These are phyloP conservation scores for Starmerella cellae DNA, from an alignment of 805 yeast species.

Conservation along the genomic window DNA sequence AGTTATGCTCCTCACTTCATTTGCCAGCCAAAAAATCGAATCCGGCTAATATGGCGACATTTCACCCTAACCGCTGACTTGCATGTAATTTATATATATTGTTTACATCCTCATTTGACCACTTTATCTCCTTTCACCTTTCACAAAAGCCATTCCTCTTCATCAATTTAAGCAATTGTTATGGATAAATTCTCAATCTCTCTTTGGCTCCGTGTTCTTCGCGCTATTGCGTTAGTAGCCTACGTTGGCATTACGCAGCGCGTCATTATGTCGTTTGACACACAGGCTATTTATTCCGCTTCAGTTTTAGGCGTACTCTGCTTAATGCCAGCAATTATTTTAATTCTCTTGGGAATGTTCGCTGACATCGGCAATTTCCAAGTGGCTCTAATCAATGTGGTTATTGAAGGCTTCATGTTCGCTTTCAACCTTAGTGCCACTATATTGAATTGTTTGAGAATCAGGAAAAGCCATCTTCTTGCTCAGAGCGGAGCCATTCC, in stretches of 20 bases:
- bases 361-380: neutral
- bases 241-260: neutral
- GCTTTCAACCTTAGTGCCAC: slow-evolving; percentile 1
- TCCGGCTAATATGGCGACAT: too few species aligned
- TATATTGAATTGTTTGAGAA: neutral
- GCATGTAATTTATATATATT: neutral
- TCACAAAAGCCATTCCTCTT: too few species aligned
- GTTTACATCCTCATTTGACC: neutral
- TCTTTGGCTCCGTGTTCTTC: neutral
- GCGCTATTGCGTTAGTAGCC: neutral
- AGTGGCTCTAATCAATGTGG: neutral
- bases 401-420: neutral
- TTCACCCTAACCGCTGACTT: neutral
- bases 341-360: neutral
- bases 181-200: neutral
- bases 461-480: neutral
- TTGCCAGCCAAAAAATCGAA: slow-evolving; percentile 7
- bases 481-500: neutral
- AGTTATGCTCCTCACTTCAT: slow-evolving; percentile 5
- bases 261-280: neutral
- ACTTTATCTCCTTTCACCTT: too few species aligned
- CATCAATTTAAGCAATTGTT: too few species aligned
- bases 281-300: neutral
- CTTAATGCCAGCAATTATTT: neutral
- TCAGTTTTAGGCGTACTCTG: neutral